Evolutionary conservation across 306 rosid species (phyloP), one percentile per base, ranked within the genome.

Genomic region (Amphicarpaea edgeworthii): DNA sequence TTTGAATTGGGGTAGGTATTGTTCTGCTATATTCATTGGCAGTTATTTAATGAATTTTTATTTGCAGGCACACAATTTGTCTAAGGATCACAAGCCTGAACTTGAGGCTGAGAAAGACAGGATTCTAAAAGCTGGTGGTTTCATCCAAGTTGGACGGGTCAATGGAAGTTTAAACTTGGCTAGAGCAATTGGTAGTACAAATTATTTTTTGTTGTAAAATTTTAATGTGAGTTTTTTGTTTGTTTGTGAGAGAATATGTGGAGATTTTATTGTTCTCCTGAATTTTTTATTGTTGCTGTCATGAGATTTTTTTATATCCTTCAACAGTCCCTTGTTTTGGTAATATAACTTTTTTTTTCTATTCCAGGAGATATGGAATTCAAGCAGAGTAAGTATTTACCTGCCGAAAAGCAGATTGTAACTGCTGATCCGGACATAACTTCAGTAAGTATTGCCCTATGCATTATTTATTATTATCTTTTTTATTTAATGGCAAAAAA

Each of bases 61-160:
- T 75, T 62, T 79, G 84, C 88, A 92, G 98, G 98, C 98, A 76
- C 87, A 90, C 77, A 79, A 89, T 75, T 78, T 95, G 84, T 92
- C 97, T 62, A 90, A 87, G 79, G 98, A 95, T 90, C 98, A 95
- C 88, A 95, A 95, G 82, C 98, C 97, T 50, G 93, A 92, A 55
- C 86, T 95, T 42, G 98, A 92, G 79, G 61, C 63, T 79, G 98
- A 95, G 89, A 92, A 81, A 77, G 97, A 89, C 38, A 92, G 98
- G 82, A 95, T 95, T 87, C 75, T 87, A 47, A 87, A 90, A 81
- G 98, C 97, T 47, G 98, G 98, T 83, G 97, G 98, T 49, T 95
- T 85, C 79, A 87, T 95, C 59, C 97, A 90, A 83, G 93, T 85
- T 79, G 97, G 98, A 64, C 93, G 97, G 17, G 94, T 95, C 80